Conservation (phyloP, 129 eudicot species). For the Arctium minus region DNA sequence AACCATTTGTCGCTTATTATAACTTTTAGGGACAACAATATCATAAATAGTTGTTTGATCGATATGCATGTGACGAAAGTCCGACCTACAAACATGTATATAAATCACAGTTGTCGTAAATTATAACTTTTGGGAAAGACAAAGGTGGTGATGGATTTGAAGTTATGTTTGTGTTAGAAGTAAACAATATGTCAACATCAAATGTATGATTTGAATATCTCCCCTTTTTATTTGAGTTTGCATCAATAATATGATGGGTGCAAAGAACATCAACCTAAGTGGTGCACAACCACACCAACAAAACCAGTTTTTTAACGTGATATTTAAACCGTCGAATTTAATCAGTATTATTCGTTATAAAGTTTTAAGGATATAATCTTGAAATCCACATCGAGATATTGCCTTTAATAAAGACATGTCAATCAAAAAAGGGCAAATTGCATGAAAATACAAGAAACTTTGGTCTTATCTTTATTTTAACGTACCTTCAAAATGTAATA, state of each 20-base stretch:
- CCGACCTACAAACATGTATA: neutral
- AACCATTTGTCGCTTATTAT: neutral
- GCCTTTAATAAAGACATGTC: no score
- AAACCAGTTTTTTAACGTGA: neutral
- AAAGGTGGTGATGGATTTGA: neutral
- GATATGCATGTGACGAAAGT: neutral
- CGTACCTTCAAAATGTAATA: no score
- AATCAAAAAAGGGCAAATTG: no score
- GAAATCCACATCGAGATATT: neutral
- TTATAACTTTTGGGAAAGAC: neutral
- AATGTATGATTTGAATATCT: neutral
- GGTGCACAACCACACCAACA: conserved; percentile 11
- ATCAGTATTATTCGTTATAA: neutral
- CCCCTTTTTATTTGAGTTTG: conserved; percentile 6
- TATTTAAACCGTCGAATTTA: neutral
- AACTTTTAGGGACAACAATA: neutral
- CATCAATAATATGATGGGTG: conserved; percentile 8
- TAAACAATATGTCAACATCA: conserved; percentile 2
- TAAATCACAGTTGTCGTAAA: neutral
- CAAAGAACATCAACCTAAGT: neutral
- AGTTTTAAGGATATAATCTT: neutral
- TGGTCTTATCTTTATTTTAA: no score
- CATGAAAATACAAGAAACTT: no score
- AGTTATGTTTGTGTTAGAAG: neutral
- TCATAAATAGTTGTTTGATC: neutral